A percentile compares a stretch with the other conserved stretches of the same genome.
Evolutionary conservation across 2,329 filamentous ascomycete genomes (phyloP).

Genomic region (Pseudogymnoascus sp.): DNA sequence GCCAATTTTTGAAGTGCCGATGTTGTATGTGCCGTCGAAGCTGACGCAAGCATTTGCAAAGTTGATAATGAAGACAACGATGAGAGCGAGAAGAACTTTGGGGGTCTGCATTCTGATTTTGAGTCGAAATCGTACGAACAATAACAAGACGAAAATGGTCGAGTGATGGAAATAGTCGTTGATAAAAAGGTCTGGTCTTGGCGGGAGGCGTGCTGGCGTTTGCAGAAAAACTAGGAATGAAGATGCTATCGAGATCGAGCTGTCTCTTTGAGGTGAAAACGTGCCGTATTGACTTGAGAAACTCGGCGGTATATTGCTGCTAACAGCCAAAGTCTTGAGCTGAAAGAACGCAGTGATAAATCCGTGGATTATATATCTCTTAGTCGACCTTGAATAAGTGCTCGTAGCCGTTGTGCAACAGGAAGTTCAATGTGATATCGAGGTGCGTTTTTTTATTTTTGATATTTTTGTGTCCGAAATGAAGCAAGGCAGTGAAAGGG

Average conservation of each 20-base stretch:
- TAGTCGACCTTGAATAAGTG: neutral
- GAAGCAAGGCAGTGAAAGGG: too few relatives aligned
- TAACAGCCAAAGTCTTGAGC: neutral
- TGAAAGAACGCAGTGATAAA: neutral
- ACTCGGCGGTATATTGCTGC: neutral
- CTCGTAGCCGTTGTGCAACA: neutral
- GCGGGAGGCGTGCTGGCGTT: neutral
- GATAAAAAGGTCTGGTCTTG: neutral
- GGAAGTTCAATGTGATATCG: neutral
- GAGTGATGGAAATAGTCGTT: neutral
- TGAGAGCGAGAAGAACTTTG: neutral
- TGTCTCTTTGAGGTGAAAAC: neutral
- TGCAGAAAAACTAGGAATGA: neutral
- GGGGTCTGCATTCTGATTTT: neutral
- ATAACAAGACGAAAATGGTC: neutral
- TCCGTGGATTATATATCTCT: neutral
- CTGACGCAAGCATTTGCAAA: neutral
- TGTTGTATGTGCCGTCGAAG: neutral
- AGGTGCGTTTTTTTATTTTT: neutral
- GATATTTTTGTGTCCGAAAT: neutral
- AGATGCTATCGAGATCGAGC: neutral
- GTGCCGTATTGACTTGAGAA: neutral
- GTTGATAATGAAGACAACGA: neutral
- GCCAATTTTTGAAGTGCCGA: neutral
- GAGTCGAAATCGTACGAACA: neutral